Conservation (phyloP, 805 yeast species). For the Saturnispora hagleri region DNA sequence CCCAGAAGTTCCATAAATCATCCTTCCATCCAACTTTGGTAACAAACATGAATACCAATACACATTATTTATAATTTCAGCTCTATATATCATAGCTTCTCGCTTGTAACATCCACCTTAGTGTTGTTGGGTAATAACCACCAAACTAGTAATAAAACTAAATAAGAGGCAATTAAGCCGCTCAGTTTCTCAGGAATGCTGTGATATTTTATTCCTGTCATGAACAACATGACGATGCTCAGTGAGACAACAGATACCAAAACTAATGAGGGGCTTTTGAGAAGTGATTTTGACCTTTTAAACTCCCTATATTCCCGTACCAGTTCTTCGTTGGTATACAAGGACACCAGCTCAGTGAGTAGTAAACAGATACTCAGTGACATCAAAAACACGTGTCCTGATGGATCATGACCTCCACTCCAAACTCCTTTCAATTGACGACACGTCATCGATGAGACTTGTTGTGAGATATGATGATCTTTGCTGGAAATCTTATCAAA, state of each 20-base stretch:
- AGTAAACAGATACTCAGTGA: constrained; percentile 57
- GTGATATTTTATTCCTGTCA: constrained; percentile 83
- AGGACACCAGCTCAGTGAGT: constrained; percentile 45
- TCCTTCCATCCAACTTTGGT: background rate
- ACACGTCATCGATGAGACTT: constrained; percentile 34
- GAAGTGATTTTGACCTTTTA: constrained; percentile 6
- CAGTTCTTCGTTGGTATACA: constrained; percentile 15
- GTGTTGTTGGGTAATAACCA: constrained; percentile 3
- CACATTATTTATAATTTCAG: background rate
- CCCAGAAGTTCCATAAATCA: background rate
- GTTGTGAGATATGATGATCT: constrained; percentile 13
- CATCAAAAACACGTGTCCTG: constrained; percentile 83
- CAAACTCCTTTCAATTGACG: constrained; percentile 56
- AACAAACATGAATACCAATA: background rate
- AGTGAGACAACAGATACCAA: constrained; percentile 30
- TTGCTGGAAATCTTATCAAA: constrained; percentile 1
- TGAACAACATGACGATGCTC: constrained; percentile 83
- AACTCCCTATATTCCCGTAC: constrained; percentile 3
- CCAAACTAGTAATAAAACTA: constrained; percentile 30
- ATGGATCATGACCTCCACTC: constrained; percentile 91
- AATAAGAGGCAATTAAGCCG: constrained; percentile 57
- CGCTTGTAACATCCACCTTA: background rate
- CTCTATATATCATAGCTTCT: background rate
- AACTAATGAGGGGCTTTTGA: constrained; percentile 19
- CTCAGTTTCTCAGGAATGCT: constrained; percentile 63